Conservation (phyloP, 257 asterid species). For the Capsicum pubescens region DNA sequence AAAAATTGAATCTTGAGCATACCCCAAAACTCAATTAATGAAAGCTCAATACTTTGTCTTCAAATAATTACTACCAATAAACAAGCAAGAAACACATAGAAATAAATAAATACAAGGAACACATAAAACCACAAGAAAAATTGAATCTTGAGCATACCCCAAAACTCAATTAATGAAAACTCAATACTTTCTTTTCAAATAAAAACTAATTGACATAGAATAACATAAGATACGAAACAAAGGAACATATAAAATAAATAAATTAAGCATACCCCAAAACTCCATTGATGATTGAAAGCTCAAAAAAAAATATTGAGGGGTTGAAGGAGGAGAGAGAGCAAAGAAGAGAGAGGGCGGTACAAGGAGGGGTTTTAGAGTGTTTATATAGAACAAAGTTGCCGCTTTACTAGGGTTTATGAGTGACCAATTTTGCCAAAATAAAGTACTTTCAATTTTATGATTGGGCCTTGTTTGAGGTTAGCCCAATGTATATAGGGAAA, state of each 20-base stretch:
- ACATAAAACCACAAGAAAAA: background rate
- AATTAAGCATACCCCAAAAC: constrained; percentile 61
- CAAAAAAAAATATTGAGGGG: background rate
- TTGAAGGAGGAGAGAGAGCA: background rate
- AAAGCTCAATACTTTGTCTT: background rate
- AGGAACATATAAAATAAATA: too few relatives aligned
- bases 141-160: background rate
- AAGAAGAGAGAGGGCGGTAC: constrained; percentile 37
- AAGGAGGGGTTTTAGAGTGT: constrained; percentile 45
- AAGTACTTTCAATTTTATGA: background rate
- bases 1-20: too few relatives aligned
- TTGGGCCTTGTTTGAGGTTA: background rate
- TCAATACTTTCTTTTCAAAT: background rate
- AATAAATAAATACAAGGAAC: background rate
- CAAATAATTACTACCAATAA: background rate
- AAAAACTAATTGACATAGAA: background rate
- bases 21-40: background rate
- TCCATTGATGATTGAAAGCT: constrained; percentile 46
- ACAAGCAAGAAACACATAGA: background rate
- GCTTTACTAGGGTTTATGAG: constrained; percentile 46
- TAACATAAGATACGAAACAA: too few relatives aligned
- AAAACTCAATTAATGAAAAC: too few relatives aligned
- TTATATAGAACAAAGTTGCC: constrained; percentile 22
- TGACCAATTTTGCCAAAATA: background rate
- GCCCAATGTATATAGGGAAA: too few relatives aligned